A percentile compares a stretch with the other conserved stretches of the same genome.
phyloP scores from a whole-genome alignment of 2,329 filamentous ascomycete species.

The Pseudonectria foliicola region DNA sequence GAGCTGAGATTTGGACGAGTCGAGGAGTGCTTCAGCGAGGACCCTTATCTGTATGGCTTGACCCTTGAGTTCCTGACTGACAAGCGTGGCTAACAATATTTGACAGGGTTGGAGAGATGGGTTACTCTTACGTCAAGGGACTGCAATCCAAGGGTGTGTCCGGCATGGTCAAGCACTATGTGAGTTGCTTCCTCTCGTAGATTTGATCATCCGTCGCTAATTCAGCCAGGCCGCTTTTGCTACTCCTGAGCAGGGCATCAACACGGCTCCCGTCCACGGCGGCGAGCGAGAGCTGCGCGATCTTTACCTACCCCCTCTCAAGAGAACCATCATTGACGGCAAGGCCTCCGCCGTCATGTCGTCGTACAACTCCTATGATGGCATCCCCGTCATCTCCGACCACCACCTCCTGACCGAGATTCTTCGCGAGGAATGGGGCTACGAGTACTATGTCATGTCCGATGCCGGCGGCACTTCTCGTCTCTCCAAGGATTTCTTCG shows the following conservation, averaged over 20 bases:
- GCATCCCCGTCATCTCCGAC: conserved; percentile 60
- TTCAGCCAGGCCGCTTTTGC: conserved; percentile 49
- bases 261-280: conserved; percentile 52
- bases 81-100: conserved; percentile 5
- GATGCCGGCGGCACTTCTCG: conserved; percentile 68
- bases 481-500: conserved; percentile 55
- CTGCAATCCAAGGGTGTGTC: conserved; percentile 60
- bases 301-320: conserved; percentile 54
- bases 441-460: conserved; percentile 56
- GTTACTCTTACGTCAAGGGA: conserved; percentile 49
- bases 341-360: conserved; percentile 66
- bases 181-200: conserved; percentile 19
- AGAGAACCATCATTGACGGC: conserved; percentile 62
- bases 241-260: conserved; percentile 64
- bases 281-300: conserved; percentile 48
- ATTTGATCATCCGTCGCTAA: no score
- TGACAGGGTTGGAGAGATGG: conserved; percentile 53
- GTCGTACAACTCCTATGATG: conserved; percentile 69
- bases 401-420: conserved; percentile 61
- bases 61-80: background rate
- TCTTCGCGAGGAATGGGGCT: conserved; percentile 65
- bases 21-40: conserved; percentile 67
- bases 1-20: conserved; percentile 67
- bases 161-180: conserved; percentile 70
- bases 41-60: conserved; percentile 47